Conservation (phyloP, 2,329 filamentous ascomycete genomes). For the Xylaria sp. region DNA sequence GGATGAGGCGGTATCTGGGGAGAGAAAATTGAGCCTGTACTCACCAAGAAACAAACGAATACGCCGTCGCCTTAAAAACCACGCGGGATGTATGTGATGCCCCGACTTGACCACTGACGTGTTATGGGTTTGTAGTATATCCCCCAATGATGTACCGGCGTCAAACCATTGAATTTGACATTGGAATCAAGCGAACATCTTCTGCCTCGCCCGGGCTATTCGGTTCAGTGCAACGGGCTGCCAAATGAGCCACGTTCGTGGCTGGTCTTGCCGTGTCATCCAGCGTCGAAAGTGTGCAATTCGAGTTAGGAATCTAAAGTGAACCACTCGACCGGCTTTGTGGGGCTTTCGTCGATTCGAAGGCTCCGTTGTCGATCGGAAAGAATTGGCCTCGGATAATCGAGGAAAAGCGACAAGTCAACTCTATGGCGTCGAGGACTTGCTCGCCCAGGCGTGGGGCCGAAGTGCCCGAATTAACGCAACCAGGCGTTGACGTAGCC, state of each 20-base stretch:
- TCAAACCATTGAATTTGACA: too few relatives aligned
- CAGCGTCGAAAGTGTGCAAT: neutral
- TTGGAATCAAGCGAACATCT: neutral
- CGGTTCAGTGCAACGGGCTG: neutral
- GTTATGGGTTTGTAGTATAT: too few relatives aligned
- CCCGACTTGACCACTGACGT: too few relatives aligned
- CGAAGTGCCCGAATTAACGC: neutral
- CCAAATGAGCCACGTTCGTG: too few relatives aligned
- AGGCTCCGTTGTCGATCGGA: neutral
- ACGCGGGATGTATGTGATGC: too few relatives aligned
- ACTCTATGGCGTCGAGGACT: neutral
- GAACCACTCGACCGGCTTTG: too few relatives aligned
- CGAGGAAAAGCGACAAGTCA: neutral
- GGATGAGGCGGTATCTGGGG: too few relatives aligned
- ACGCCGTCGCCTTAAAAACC: too few relatives aligned
- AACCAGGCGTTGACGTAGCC: neutral
- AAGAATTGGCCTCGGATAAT: neutral
- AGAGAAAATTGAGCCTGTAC: too few relatives aligned
- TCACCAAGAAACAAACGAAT: too few relatives aligned
- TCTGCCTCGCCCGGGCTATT: neutral
- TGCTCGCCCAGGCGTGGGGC: neutral
- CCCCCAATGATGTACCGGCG: too few relatives aligned
- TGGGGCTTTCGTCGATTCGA: neutral
- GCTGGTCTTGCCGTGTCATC: neutral
- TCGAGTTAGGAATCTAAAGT: too few relatives aligned